Base-by-base conservation (phyloP, 139 green algal species). In the Protoeuglena noctilucae region DNA sequence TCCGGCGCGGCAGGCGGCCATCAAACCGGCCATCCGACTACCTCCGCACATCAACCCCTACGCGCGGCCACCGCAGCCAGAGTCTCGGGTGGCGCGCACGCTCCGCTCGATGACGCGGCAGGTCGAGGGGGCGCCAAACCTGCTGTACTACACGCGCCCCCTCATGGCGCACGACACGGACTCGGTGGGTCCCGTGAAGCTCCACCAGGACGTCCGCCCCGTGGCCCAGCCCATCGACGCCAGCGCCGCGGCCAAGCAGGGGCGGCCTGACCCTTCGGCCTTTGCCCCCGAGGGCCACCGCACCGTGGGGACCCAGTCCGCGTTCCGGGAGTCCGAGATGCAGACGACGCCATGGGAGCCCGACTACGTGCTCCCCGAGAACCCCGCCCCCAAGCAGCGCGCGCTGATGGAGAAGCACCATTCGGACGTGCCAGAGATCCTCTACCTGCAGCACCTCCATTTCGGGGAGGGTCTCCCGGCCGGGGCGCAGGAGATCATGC, bases 281-380 rank as follows among this genome's bases (percentile, higher is more conserved):
- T 17, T 7, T 53, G 19, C 18, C 4, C 43, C 3, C 48, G 41
- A 6, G 45, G 22, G 28, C 41, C 45, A 28, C 19, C 69, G 67
- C 50, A 81, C 73, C 19, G 51, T 76, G 2, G 79, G 64, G 39
- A 89, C 81, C 6, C 81, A 89, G 69, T 83, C 74, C 7, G 74
- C 83, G 29, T 87, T 82, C 61, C 67, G 81, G 16, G 81, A 89
- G 57, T 70, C 48, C 19, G 81, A 89, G 58, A 70, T 74, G 24
- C 81, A 89, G 62, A 89, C 81, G 3, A 53, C 63, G 19, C 78
- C 81, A 0, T 86, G 69, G 67, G 65, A 75, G 30, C 75, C 75
- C 3, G 72, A 76, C 27, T 79, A 63, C 29, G 57, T 70, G 23
- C 31, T 81, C 9, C 78, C 66, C 0, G 63, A 66, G 1, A 27